These are phyloP conservation scores for Vigna radiata DNA, from an alignment of 306 rosid genomes.

Conservation along the genomic window DNA sequence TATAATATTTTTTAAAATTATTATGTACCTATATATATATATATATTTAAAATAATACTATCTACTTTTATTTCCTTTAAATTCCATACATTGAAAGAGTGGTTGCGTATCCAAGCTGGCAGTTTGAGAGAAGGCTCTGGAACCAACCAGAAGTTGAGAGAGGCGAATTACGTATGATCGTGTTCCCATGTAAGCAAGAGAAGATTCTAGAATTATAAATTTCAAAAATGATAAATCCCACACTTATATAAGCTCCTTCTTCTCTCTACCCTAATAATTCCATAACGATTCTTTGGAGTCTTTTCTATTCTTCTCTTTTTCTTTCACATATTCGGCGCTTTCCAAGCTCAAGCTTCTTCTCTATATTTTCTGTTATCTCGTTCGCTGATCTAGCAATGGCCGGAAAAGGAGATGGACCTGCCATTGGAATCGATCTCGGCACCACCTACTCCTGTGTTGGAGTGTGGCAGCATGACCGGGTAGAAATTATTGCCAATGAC, in stretches of 20 bases:
- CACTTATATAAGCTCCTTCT: neutral
- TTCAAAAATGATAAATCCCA: neutral
- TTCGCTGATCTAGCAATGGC: slow-evolving; percentile 49
- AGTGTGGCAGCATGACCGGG: slow-evolving; percentile 75
- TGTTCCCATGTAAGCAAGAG: slow-evolving; percentile 11
- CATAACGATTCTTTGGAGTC: neutral
- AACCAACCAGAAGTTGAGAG: slow-evolving; percentile 38
- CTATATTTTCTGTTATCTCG: neutral
- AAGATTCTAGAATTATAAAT: slow-evolving; percentile 40
- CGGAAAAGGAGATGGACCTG: slow-evolving; percentile 67
- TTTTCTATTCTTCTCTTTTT: neutral
- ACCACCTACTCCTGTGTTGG: slow-evolving; percentile 79
- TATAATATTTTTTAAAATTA: too few relatives aligned
- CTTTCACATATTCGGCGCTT: neutral
- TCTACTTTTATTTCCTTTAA: too few relatives aligned
- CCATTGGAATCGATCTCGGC: slow-evolving; percentile 73
- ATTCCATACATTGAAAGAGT: too few relatives aligned
- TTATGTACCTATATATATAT: too few relatives aligned
- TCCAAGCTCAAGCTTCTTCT: neutral
- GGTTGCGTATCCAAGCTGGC: slow-evolving; percentile 7
- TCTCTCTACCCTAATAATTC: neutral
- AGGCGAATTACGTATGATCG: neutral
- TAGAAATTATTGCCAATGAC: slow-evolving; percentile 73
- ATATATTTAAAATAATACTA: too few relatives aligned
- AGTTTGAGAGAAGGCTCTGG: slow-evolving; percentile 26